phyloP scores from a whole-genome alignment of 257 asterid species.

The Thymus quinquecostatus region DNA sequence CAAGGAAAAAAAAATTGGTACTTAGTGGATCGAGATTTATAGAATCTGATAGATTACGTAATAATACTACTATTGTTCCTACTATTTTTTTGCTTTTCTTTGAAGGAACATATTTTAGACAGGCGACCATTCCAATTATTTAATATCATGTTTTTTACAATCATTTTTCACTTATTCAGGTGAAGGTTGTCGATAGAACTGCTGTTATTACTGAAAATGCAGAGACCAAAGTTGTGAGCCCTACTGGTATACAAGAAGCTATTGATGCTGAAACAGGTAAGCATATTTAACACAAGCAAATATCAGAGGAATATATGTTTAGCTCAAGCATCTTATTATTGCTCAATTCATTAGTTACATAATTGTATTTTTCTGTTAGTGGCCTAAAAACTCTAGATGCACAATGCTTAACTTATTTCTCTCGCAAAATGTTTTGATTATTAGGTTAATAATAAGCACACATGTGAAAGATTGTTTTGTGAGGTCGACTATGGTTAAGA shows the following conservation, averaged over 20 bases:
- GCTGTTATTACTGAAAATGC: slow-evolving; percentile 76
- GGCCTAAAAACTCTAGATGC: background rate
- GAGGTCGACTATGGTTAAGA: too few species aligned
- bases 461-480: background rate
- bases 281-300: slow-evolving; percentile 14
- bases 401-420: background rate
- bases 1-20: too few species aligned
- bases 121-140: background rate
- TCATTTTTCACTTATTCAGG: slow-evolving; percentile 51
- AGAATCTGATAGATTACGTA: too few species aligned
- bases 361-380: slow-evolving; percentile 3
- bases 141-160: slow-evolving; percentile 1
- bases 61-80: too few species aligned
- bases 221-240: slow-evolving; percentile 74
- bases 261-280: slow-evolving; percentile 76
- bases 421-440: background rate
- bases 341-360: background rate
- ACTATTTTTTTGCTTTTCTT: background rate
- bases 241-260: slow-evolving; percentile 77
- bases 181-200: slow-evolving; percentile 75
- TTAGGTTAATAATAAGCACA: background rate
- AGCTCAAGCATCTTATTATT: background rate
- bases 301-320: slow-evolving; percentile 8
- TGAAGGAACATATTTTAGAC: background rate
- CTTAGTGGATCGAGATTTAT: too few species aligned